Conservation (phyloP, 805 yeast species). For the Komagataella kurtzmanii region DNA sequence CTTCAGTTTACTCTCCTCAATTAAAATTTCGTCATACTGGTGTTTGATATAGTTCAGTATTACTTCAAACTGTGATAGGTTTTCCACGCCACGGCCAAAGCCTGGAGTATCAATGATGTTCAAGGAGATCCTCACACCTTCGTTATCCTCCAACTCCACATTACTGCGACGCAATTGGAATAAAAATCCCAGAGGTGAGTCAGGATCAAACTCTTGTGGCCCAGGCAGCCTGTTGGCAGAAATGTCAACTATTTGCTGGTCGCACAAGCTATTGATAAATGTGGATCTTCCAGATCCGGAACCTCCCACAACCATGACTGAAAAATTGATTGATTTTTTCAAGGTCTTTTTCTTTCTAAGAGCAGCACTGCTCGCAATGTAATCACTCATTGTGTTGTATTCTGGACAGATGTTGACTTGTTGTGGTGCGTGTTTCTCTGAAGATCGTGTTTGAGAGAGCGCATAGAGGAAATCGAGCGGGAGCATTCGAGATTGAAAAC, state of each 20-base stretch:
- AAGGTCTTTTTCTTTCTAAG: conserved; percentile 65
- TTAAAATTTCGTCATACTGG: conserved; percentile 70
- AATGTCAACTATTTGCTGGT: conserved; percentile 69
- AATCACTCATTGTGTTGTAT: neutral
- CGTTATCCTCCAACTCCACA: conserved; percentile 78
- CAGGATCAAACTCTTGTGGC: neutral
- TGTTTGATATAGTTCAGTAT: conserved; percentile 71
- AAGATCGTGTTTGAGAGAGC: neutral
- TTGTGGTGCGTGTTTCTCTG: neutral
- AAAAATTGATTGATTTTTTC: conserved; percentile 76
- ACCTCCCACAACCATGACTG: conserved; percentile 78
- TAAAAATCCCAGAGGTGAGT: conserved; percentile 27
- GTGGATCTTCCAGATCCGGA: conserved; percentile 88
- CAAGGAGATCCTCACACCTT: conserved; percentile 69
- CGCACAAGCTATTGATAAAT: conserved; percentile 82
- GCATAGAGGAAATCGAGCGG: neutral
- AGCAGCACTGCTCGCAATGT: neutral
- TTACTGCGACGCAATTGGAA: conserved; percentile 62
- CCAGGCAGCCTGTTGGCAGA: conserved; percentile 34
- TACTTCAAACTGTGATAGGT: conserved; percentile 51
- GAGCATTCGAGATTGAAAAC: neutral
- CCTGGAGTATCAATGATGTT: conserved; percentile 77
- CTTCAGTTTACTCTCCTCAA: conserved; percentile 71
- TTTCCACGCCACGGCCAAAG: conserved; percentile 64
- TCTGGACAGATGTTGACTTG: neutral